phyloP scores from a whole-genome alignment of 2,329 filamentous ascomycete species.

The Colletotrichum tanaceti region DNA sequence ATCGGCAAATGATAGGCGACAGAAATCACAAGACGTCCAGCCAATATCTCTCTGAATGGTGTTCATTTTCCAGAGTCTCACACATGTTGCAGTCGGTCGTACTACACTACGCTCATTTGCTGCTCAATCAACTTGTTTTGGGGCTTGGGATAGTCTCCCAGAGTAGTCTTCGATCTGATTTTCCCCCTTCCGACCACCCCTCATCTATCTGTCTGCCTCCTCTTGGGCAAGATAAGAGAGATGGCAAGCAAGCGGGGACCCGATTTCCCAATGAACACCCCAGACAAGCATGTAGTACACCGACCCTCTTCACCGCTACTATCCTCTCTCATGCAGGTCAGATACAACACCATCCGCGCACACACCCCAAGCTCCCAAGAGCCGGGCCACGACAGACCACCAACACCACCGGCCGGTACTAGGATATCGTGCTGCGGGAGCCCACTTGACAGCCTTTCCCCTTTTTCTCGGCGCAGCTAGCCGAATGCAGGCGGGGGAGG shows the following conservation, averaged over 20 bases:
- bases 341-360: conserved; percentile 1
- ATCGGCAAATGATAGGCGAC: conserved; percentile 17
- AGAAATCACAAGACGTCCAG: conserved; percentile 25
- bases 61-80: not conserved
- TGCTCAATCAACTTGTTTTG: not conserved
- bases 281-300: conserved; percentile 31
- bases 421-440: conserved; percentile 25
- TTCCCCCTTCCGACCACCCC: not conserved
- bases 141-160: not conserved
- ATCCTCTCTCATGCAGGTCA: conserved; percentile 31
- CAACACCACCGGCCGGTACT: conserved; percentile 29
- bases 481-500: conserved; percentile 25
- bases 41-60: conserved; percentile 19
- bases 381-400: conserved; percentile 16
- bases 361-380: conserved; percentile 18
- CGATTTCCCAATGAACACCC: conserved; percentile 1
- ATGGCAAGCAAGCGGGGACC: conserved; percentile 22
- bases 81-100: conserved; percentile 7
- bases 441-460: conserved; percentile 14
- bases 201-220: not conserved
- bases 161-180: not conserved
- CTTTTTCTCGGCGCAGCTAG: conserved; percentile 30
- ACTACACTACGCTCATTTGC: conserved; percentile 17
- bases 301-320: conserved; percentile 39
- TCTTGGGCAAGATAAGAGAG: conserved; percentile 27